Evolutionary conservation across 495 filamentous ascomycete species (phyloP), one percentile per base, ranked within the genome.

Genomic region (Amorphotheca resinae): DNA sequence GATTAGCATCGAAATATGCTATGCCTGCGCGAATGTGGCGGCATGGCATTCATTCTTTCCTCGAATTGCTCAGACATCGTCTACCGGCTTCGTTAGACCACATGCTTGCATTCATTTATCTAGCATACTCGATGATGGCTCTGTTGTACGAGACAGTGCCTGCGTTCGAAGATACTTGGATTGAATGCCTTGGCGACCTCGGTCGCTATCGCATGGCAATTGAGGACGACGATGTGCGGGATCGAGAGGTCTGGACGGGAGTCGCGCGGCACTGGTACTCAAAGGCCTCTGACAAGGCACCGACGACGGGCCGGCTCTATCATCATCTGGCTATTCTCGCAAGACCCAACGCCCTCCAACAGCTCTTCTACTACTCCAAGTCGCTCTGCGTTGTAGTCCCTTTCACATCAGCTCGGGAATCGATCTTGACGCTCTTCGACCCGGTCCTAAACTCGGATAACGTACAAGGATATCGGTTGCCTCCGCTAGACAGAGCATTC

Each of bases 11-110:
- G 4, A 82, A 82, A 44, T 86, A 87, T 45, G 71, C 71, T 1
- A 87, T 93, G 82, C 83, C 85, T 0, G 80, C 79, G 3, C 62
- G 84, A 2, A 85, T 93, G 77, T 93, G 86, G 86, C 68, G 79
- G 11, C 77, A 89, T 54, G 84, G 79, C 0, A 89, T 93, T 17
- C 79, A 89, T 43, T 73, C 73, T 1, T 86, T 86, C 50, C 60
- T 93, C 3, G 84, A 88, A 46, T 57, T 88, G 1, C 55, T 93
- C 6, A 68, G 82, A 11, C 72, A 79, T 45, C 69, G 76, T 0
- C 62, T 91, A 2, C 86, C 85, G 0, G 68, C 63, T 1, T 82
- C 77, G 22, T 55, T 81, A 14, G 85, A 91, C 33, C 76, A 83
- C 49, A 88, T 89, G 82, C 64, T 88, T 0, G 70, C 77, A 0